Percentiles rank a stretch among this genome's conserved stretches.
Evolutionary conservation across 2,329 filamentous ascomycete species (phyloP).

Genomic region (Mariannaea elegans): DNA sequence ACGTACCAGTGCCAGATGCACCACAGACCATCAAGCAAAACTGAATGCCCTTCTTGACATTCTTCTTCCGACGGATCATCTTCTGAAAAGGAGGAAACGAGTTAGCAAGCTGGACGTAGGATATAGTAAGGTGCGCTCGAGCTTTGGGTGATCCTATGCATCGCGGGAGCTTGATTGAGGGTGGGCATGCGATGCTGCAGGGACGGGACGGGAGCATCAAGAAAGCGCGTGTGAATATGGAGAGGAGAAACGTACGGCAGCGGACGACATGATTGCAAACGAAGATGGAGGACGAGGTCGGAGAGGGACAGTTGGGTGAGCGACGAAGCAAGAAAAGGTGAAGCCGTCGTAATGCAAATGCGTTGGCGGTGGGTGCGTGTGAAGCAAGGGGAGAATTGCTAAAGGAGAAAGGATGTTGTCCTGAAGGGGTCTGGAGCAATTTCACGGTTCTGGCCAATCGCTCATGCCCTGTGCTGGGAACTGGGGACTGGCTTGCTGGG

Average conservation of each 20-base stretch:
- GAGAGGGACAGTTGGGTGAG: slow-evolving; percentile 26
- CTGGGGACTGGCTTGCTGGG: slow-evolving; percentile 17
- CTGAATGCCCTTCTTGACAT: slow-evolving; percentile 99
- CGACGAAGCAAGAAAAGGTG: slow-evolving; percentile 28
- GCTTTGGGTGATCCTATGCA: slow-evolving; percentile 26
- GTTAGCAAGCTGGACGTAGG: slow-evolving; percentile 40
- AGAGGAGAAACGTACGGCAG: slow-evolving; percentile 43
- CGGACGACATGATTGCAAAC: slow-evolving; percentile 44
- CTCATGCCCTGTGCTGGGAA: slow-evolving; percentile 35
- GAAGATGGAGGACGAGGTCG: slow-evolving; percentile 24
- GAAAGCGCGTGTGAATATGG: slow-evolving; percentile 8
- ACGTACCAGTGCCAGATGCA: slow-evolving; percentile 95
- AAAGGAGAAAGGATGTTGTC: slow-evolving; percentile 43
- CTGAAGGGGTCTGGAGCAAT: slow-evolving; percentile 43
- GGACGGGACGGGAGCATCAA: slow-evolving; percentile 20
- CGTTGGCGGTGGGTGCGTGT: slow-evolving; percentile 41
- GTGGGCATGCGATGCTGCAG: slow-evolving; percentile 18
- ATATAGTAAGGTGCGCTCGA: slow-evolving; percentile 26
- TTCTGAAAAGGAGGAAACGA: slow-evolving; percentile 62
- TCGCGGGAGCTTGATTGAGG: slow-evolving; percentile 37
- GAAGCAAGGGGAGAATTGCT: slow-evolving; percentile 45
- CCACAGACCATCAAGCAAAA: slow-evolving; percentile 99
- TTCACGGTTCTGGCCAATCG: slow-evolving; percentile 45
- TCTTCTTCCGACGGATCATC: slow-evolving; percentile 99
- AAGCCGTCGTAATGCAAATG: slow-evolving; percentile 32